Conservation (phyloP, 1,284 basidiomycete species). For the Stygiomarasmius scandens region DNA sequence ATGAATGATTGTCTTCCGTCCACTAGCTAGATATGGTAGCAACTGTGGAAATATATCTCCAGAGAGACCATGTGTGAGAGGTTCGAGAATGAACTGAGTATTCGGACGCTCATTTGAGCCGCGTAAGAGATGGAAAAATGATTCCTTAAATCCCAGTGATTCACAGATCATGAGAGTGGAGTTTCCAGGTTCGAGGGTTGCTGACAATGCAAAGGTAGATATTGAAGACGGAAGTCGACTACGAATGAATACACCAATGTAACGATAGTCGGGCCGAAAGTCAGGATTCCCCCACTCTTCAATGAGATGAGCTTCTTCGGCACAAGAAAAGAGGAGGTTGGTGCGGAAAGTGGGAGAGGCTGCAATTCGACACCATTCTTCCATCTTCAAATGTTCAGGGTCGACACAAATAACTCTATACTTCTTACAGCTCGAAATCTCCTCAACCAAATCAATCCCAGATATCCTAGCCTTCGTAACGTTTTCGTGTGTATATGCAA, state of each 20-base stretch:
- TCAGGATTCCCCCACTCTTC: slow-evolving; percentile 7
- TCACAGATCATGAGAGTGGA: neutral
- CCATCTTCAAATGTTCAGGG: slow-evolving; percentile 10
- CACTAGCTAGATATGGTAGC: slow-evolving; percentile 1
- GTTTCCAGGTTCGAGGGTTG: slow-evolving; percentile 12
- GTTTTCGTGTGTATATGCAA: slow-evolving; percentile 9
- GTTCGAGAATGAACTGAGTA: slow-evolving; percentile 3
- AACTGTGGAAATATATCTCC: slow-evolving; percentile 4
- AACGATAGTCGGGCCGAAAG: slow-evolving; percentile 8
- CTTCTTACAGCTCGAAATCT: slow-evolving; percentile 3
- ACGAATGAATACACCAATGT: slow-evolving; percentile 10
- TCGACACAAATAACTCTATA: slow-evolving; percentile 5
- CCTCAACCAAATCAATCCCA: neutral
- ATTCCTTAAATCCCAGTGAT: slow-evolving; percentile 8
- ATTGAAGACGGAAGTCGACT: slow-evolving; percentile 9
- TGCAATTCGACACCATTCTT: slow-evolving; percentile 9
- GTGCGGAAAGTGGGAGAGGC: slow-evolving; percentile 1
- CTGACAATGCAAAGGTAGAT: slow-evolving; percentile 8
- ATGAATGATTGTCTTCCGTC: slow-evolving; percentile 8
- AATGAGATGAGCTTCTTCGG: slow-evolving; percentile 14
- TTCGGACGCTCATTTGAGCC: slow-evolving; percentile 10
- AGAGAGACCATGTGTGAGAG: neutral
- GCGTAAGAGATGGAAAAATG: slow-evolving; percentile 4
- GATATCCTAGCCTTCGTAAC: neutral
- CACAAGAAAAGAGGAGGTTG: slow-evolving; percentile 9